A percentile compares a stretch with the other conserved stretches of the same genome.
phyloP scores from a whole-genome alignment of 2,329 filamentous ascomycete genomes.

The Emergomyces africanus region DNA sequence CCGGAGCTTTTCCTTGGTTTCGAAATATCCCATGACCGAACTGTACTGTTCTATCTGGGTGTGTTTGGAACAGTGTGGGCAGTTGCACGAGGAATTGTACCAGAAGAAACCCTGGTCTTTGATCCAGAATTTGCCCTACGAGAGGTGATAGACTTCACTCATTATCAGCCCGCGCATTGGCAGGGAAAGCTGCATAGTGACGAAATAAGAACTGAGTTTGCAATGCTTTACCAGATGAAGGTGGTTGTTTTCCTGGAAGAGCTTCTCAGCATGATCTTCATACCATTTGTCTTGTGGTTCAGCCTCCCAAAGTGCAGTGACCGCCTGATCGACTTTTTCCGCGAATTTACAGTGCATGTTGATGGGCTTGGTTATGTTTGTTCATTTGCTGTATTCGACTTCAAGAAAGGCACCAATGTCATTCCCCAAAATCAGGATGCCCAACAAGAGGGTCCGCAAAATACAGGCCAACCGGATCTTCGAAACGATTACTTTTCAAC shows the following conservation, averaged over 20 bases:
- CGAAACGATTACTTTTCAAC: constrained; percentile 88
- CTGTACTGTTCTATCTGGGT: constrained; percentile 80
- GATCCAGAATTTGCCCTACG: constrained; percentile 82
- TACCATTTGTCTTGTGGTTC: constrained; percentile 76
- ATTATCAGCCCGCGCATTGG: constrained; percentile 86
- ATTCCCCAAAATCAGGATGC: constrained; percentile 25
- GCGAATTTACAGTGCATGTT: constrained; percentile 93
- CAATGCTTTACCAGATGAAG: constrained; percentile 82
- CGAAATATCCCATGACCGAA: constrained; percentile 78
- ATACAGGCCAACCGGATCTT: constrained; percentile 43
- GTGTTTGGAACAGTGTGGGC: constrained; percentile 75
- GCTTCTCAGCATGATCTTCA: constrained; percentile 80
- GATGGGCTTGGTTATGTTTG: constrained; percentile 94
- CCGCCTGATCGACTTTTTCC: constrained; percentile 92
- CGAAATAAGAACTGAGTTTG: constrained; percentile 84
- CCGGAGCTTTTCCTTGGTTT: constrained; percentile 84
- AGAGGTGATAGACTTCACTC: constrained; percentile 84
- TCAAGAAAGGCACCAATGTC: constrained; percentile 64
- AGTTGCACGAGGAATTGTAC: constrained; percentile 66
- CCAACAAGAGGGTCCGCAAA: constrained; percentile 19
- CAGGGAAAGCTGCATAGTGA: constrained; percentile 80
- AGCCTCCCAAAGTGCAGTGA: constrained; percentile 81
- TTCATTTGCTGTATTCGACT: constrained; percentile 94
- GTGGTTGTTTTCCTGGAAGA: constrained; percentile 87
- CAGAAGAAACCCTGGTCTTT: constrained; percentile 78